Evolutionary conservation across 768 basidiomycete genomes (phyloP), one percentile per base, ranked within the genome.

Genomic region (Cubamyces lactineus): DNA sequence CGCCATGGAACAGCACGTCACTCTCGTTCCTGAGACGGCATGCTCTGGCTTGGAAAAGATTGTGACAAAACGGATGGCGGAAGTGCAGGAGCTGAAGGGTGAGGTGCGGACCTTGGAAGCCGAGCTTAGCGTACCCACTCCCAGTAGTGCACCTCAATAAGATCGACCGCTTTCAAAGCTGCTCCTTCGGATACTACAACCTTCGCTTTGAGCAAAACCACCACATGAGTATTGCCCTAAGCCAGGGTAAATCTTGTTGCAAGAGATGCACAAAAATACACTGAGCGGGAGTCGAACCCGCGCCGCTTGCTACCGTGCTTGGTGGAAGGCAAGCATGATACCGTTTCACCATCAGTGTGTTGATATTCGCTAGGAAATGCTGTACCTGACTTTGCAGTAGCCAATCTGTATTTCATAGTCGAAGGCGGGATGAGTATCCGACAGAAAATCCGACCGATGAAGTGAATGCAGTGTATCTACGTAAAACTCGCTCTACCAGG

Each of bases 321-420:
- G 17, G 15, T 89, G 87, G 88, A 88, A 89, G 87, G 86, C 87
- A 89, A 89, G 88, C 86, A 90, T 89, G 87, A 89, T 89, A 89
- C 63, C 63, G 63, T 64, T 64, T 64, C 63, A 64, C 63, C 63
- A 64, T 64, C 63, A 64, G 63, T 64, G 63, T 64, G 28, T 23
- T 23, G 38, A n/a, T n/a, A n/a, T n/a, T n/a, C n/a, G n/a, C n/a
- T n/a, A n/a, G 15, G 9, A 46, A 21, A 7, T 21, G 2, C 6
- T 9, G 21, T 46, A 21, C 45, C 28, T 7, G 28, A n/a, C n/a
- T n/a, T n/a, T n/a, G n/a, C n/a, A n/a, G n/a, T n/a, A n/a, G n/a
- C n/a, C n/a, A n/a, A n/a, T n/a, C n/a, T n/a, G n/a, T n/a, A n/a
- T n/a, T n/a, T n/a, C n/a, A n/a, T n/a, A n/a, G n/a, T n/a, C n/a